Conservation (phyloP, 768 basidiomycete genomes). For the Agrocybe pediades region DNA sequence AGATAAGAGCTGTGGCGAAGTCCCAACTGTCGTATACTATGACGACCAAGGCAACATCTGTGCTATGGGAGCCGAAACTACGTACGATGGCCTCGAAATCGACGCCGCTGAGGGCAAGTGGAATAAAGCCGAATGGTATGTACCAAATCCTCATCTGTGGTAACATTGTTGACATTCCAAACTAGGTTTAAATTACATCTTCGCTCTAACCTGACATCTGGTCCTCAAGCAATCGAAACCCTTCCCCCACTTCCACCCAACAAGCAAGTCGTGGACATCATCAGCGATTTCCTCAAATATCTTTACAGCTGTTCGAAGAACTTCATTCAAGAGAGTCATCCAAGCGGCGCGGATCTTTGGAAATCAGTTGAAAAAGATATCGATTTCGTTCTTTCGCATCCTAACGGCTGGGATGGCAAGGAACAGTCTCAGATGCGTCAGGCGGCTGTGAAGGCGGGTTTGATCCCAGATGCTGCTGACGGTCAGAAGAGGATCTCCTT, state of each 20-base stretch:
- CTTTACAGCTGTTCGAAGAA: conserved; percentile 39
- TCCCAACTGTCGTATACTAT: conserved; percentile 51
- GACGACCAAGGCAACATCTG: conserved; percentile 37
- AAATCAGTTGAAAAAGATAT: conserved; percentile 35
- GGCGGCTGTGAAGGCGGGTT: conserved; percentile 42
- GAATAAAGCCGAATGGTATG: conserved; percentile 43
- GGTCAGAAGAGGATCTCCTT: conserved; percentile 41
- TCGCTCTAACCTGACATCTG: conserved; percentile 18
- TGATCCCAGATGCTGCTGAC: conserved; percentile 34
- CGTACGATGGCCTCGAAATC: conserved; percentile 33
- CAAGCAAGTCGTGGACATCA: conserved; percentile 42
- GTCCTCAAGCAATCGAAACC: conserved; percentile 26
- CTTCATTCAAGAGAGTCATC: conserved; percentile 47
- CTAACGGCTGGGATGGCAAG: conserved; percentile 43
- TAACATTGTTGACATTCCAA: not conserved
- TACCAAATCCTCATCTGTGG: not conserved
- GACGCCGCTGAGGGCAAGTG: conserved; percentile 43
- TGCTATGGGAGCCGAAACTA: conserved; percentile 48
- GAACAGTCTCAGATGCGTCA: conserved; percentile 43
- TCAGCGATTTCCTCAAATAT: conserved; percentile 51
- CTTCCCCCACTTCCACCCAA: conserved; percentile 42
- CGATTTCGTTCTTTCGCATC: conserved; percentile 45
- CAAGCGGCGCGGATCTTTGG: conserved; percentile 42
- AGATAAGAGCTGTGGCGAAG: conserved; percentile 33
- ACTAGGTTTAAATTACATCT: conserved; percentile 35